phyloP scores from a whole-genome alignment of 257 asterid genomes.

The Solanum neorickii region DNA sequence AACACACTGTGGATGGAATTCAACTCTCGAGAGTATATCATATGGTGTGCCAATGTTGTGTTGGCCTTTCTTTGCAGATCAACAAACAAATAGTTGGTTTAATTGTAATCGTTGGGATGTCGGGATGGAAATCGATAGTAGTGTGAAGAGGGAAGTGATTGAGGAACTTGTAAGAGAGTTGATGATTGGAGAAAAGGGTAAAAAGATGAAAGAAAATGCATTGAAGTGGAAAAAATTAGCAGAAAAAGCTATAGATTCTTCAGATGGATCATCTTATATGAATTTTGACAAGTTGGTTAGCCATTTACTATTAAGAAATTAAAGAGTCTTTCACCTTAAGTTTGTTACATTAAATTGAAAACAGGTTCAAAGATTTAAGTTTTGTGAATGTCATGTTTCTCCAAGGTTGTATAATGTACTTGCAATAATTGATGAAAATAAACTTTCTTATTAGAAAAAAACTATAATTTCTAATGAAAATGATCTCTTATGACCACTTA shows the following conservation, averaged over 20 bases:
- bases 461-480: no score
- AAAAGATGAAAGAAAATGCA: constrained; percentile 8
- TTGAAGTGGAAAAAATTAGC: constrained; percentile 8
- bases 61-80: constrained; percentile 14
- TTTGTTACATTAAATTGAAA: no score
- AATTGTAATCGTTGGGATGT: constrained; percentile 6
- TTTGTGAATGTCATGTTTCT: not conserved
- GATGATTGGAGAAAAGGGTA: constrained; percentile 9
- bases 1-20: constrained; percentile 22
- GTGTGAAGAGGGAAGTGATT: constrained; percentile 9
- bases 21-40: constrained; percentile 1
- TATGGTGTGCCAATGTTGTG: constrained; percentile 17
- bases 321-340: no score
- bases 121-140: constrained; percentile 11
- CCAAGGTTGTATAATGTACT: not conserved
- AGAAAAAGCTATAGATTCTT: not conserved
- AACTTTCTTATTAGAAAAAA: not conserved
- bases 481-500: not conserved
- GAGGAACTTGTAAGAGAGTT: constrained; percentile 12
- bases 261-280: constrained; percentile 2
- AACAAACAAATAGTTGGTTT: constrained; percentile 14
- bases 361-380: no score
- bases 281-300: constrained; percentile 9
- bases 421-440: not conserved
- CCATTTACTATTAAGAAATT: not conserved